Evolutionary conservation across 1,284 basidiomycete species (phyloP).

Genomic region (Ceratobasidium sp.): DNA sequence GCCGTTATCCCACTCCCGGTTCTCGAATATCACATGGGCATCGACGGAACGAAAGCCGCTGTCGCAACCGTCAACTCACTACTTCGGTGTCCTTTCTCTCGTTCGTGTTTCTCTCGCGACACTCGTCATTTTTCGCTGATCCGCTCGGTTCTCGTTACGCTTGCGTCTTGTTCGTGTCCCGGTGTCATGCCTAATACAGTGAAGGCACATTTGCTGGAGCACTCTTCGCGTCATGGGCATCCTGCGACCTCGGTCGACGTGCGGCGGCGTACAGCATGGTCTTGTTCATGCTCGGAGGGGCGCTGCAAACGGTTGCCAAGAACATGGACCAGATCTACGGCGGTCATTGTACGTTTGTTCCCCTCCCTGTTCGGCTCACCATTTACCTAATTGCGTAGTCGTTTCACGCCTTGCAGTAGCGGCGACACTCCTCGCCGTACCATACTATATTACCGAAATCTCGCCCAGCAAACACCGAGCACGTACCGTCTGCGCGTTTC

Average conservation of each 20-base stretch:
- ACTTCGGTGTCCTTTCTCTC: slow-evolving; percentile 48
- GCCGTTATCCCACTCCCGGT: slow-evolving; percentile 47
- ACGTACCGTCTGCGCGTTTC: slow-evolving; percentile 46
- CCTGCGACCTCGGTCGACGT: slow-evolving; percentile 46
- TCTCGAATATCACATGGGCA: slow-evolving; percentile 46
- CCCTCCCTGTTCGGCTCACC: not conserved
- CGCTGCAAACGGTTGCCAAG: slow-evolving; percentile 40
- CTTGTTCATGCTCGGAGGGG: slow-evolving; percentile 46
- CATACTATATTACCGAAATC: slow-evolving; percentile 46
- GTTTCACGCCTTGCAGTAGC: slow-evolving; percentile 46
- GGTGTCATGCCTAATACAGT: slow-evolving; percentile 29
- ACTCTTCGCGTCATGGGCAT: slow-evolving; percentile 41
- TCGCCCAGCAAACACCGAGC: slow-evolving; percentile 47
- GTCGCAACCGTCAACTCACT: slow-evolving; percentile 45
- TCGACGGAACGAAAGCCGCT: slow-evolving; percentile 37
- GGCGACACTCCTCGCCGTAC: slow-evolving; percentile 45
- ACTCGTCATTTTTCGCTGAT: slow-evolving; percentile 10
- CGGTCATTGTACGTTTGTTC: slow-evolving; percentile 44
- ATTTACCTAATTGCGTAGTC: slow-evolving; percentile 21
- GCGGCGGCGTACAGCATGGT: slow-evolving; percentile 44
- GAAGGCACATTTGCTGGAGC: slow-evolving; percentile 48
- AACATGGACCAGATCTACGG: slow-evolving; percentile 40
- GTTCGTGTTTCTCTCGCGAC: slow-evolving; percentile 17
- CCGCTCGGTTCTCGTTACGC: not conserved
- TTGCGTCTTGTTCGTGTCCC: not conserved